Percentiles rank a stretch among this genome's conserved stretches.
These are phyloP conservation scores for Coemansia sp. DNA, from an alignment of 192 early-diverging fungal genomes.

Conservation along the genomic window DNA sequence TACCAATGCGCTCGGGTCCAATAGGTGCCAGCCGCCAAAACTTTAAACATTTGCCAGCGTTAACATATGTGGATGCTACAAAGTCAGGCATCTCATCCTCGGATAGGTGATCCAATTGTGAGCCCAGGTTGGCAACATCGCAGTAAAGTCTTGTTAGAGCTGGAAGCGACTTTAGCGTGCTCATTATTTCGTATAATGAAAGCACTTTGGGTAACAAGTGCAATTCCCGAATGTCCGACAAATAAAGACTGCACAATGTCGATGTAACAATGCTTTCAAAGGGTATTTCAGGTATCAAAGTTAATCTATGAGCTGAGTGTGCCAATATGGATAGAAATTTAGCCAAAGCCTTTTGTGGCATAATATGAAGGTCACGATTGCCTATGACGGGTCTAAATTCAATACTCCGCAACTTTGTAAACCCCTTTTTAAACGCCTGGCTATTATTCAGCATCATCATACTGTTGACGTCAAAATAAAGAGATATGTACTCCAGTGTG, in stretches of 20 bases:
- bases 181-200: neutral
- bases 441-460: neutral
- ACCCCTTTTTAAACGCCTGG: neutral
- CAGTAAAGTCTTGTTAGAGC: neutral
- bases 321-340: neutral
- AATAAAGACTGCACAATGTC: neutral
- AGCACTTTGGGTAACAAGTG: neutral
- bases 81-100: neutral
- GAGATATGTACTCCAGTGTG: neutral
- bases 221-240: neutral
- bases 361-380: neutral
- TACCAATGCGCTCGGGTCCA: neutral
- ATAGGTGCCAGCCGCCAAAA: neutral
- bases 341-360: neutral
- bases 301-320: no score
- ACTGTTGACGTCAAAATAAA: neutral
- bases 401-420: neutral
- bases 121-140: neutral
- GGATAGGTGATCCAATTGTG: neutral
- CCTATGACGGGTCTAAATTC: no score
- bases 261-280: neutral
- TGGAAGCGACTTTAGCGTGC: neutral
- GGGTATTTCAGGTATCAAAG: no score
- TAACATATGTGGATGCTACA: neutral
- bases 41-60: neutral